phyloP scores from a whole-genome alignment of 2,329 filamentous ascomycete species.

The Talaromyces sp. region DNA sequence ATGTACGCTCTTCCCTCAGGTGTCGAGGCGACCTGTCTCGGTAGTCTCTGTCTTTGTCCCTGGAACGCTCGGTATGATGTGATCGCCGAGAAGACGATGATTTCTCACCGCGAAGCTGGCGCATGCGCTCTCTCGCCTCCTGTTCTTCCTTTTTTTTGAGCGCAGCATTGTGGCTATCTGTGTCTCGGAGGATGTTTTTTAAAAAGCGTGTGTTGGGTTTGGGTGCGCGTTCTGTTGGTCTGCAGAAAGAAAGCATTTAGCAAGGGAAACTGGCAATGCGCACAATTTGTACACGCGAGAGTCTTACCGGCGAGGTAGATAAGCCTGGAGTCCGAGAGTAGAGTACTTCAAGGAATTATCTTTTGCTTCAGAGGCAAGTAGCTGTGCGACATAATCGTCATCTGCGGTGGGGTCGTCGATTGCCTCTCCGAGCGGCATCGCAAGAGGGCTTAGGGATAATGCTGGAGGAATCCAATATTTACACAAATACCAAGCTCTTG shows the following conservation, averaged over 20 bases:
- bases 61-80: constrained; percentile 15
- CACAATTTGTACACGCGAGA: neutral
- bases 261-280: constrained; percentile 5
- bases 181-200: constrained; percentile 79
- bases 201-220: constrained; percentile 92
- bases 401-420: constrained; percentile 41
- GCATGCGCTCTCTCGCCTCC: constrained; percentile 67
- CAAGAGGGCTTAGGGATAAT: constrained; percentile 14
- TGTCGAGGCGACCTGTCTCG: constrained; percentile 1
- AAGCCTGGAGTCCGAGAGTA: constrained; percentile 65
- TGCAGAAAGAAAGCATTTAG: constrained; percentile 27
- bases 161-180: constrained; percentile 81
- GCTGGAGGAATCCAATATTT: neutral
- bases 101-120: constrained; percentile 46
- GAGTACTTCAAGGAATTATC: constrained; percentile 69
- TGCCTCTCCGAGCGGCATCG: constrained; percentile 23
- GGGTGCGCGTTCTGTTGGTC: constrained; percentile 60
- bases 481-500: neutral
- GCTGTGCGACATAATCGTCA: constrained; percentile 61
- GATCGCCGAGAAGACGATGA: constrained; percentile 34
- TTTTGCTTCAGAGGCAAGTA: constrained; percentile 75
- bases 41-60: constrained; percentile 17
- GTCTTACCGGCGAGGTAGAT: constrained; percentile 49
- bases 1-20: constrained; percentile 15
- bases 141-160: constrained; percentile 77